Evolutionary conservation across 2,329 filamentous ascomycete species (phyloP), one percentile per base, ranked within the genome.

Genomic region (Macrophomina phaseolina): DNA sequence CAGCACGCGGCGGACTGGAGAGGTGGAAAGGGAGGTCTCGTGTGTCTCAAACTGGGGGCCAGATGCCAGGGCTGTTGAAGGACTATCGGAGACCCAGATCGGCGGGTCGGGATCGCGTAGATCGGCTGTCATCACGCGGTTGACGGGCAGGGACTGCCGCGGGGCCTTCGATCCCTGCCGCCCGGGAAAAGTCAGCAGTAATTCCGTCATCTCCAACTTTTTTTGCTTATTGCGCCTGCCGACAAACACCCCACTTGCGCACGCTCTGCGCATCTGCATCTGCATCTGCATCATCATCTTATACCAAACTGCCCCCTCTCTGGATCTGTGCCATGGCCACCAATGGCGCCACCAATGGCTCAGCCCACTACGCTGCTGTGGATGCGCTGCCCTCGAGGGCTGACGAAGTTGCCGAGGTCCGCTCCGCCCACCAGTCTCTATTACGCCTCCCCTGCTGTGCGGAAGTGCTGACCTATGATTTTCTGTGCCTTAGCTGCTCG

Each of bases 401-500:
- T 12, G 75, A 77, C 36, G 78, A 80, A 69, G 77, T 77, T 64
- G 73, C 78, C 72, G 77, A 79, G 66, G 78, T 79, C 73, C 55
- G 73, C 65, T 46, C 61, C 42, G 34, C 16, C 18, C 56, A 62
- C 64, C 11, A 14, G 40, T 1, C 46, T 58, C 49, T 16, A 38
- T 40, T 23, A 49, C 18, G 14, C 36, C 48, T 32, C 62, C 45
- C 46, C 46, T 49, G 16, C 12, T n/a, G 60, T 6, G 3, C 46
- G 48, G 34, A 49, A 23, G 28, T 34, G 18, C 52, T 66, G 64
- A 60, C 53, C 38, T 16, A 38, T 42, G 34, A 30, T 16, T 36
- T 30, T 12, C 53, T 52, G 5, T 14, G 14, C 70, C 66, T 45
- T 70, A 93, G 91, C 85, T 93, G 55, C 84, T 93, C 58, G 82